Conservation (phyloP, 768 basidiomycete species). For the Asterophora lycoperdoides region DNA sequence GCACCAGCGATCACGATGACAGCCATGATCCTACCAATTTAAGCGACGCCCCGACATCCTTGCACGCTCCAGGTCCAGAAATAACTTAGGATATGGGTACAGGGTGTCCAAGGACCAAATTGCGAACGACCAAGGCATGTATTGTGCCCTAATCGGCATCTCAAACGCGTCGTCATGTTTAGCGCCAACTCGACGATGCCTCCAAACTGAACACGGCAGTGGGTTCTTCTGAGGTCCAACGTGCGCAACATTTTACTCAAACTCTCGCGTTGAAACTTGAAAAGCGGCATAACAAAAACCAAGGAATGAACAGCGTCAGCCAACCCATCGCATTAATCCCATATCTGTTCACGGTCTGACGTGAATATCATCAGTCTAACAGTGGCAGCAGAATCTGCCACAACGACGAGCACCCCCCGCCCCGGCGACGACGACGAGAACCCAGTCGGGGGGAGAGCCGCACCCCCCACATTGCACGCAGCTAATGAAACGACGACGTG, state of each 20-base stretch:
- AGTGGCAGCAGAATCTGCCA: constrained; percentile 9
- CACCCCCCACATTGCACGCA: too few species aligned
- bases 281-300: constrained; percentile 66
- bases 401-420: constrained; percentile 62
- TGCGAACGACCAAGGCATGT: constrained; percentile 16
- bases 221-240: constrained; percentile 27
- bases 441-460: too few species aligned
- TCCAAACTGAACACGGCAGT: constrained; percentile 71
- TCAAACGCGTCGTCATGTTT: neutral
- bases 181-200: constrained; percentile 84
- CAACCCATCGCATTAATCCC: too few species aligned
- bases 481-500: too few species aligned
- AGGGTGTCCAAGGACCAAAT: neutral
- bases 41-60: constrained; percentile 3
- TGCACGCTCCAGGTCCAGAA: neutral
- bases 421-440: too few species aligned
- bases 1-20: neutral
- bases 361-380: constrained; percentile 2
- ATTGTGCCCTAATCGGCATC: neutral
- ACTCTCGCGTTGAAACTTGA: constrained; percentile 74
- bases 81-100: neutral
- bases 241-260: constrained; percentile 61
- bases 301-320: constrained; percentile 35
- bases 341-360: neutral
- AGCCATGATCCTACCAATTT: constrained; percentile 4